Evolutionary conservation across 148 eudicot species (phyloP), one percentile per base, ranked within the genome.

Genomic region (Rheum nobile): DNA sequence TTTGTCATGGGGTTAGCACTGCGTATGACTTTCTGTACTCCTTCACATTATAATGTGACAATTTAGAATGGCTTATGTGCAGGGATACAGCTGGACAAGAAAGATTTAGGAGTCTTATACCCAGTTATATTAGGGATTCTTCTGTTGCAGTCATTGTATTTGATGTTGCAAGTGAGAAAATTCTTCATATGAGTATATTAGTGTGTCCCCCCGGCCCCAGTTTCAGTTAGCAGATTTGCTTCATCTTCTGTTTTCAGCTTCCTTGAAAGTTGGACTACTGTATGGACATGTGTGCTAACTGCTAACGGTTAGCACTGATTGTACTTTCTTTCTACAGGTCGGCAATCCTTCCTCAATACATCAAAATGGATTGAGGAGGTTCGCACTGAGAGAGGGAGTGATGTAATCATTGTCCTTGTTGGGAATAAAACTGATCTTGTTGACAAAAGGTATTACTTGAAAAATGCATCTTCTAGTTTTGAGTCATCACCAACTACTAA

Each of bases 51-150:
- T 57, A 32, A 24, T 57, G 31, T 57, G 65, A 57, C 65, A 26
- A 5, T 11, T 57, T 57, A n/a, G 32, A 57, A 57, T 57, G 65
- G 16, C 26, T 37, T 71, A 37, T 77, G 14, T 78, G 46, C 76
- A 85, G 88, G 88, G 88, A 85, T 79, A 85, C 88, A 55, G 88
- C 88, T 43, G 88, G 88, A 42, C 88, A 85, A 79, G 88, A 85
- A 81, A 85, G 88, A 70, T 83, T 84, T 78, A 77, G 87, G 76
- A 84, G 87, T 84, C 87, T 84, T 77, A 84, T n/a, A n/a, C n/a
- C n/a, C n/a, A n/a, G n/a, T n/a, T n/a, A n/a, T n/a, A n/a, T n/a
- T n/a, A n/a, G n/a, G n/a, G n/a, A n/a, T n/a, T n/a, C n/a, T n/a
- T n/a, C n/a, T n/a, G n/a, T n/a, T n/a, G n/a, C n/a, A n/a, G n/a